phyloP scores from a whole-genome alignment of 371 early-diverging fungal species.

The Umbelopsis sp. region DNA sequence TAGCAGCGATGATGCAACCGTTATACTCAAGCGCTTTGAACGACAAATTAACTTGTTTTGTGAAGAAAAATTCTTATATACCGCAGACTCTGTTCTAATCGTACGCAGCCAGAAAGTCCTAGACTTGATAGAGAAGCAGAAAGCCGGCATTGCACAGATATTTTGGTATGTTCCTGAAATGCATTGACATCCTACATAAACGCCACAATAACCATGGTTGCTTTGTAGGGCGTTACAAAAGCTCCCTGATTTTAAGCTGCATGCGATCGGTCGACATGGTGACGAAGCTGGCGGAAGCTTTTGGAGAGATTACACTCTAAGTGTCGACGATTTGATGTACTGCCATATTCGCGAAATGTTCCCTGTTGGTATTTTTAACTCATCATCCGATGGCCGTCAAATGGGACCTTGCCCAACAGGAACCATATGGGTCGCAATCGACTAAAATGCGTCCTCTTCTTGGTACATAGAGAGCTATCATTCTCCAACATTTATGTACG shows the following conservation, averaged over 20 bases:
- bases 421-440: not conserved
- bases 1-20: not conserved
- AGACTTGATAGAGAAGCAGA: conserved; percentile 45
- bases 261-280: conserved; percentile 46
- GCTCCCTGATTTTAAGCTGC: conserved; percentile 42
- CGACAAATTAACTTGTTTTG: conserved; percentile 47
- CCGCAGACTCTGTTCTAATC: conserved; percentile 45
- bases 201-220: no score
- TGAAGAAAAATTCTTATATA: conserved; percentile 40
- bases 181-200: no score
- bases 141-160: conserved; percentile 52
- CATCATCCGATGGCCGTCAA: not conserved
- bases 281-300: conserved; percentile 42
- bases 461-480: no score
- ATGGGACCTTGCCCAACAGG: conserved; percentile 1
- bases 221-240: not conserved
- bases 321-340: conserved; percentile 36
- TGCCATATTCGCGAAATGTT: conserved; percentile 53
- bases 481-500: no score
- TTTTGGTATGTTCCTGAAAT: conserved; percentile 37
- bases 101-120: conserved; percentile 39
- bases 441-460: not conserved
- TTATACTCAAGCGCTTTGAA: conserved; percentile 31
- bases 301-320: conserved; percentile 50
- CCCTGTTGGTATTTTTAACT: not conserved